Percentiles rank a stretch among this genome's conserved stretches.
Conservation (phyloP, 495 filamentous ascomycete genomes). For the Neurospora sp. region DNA sequence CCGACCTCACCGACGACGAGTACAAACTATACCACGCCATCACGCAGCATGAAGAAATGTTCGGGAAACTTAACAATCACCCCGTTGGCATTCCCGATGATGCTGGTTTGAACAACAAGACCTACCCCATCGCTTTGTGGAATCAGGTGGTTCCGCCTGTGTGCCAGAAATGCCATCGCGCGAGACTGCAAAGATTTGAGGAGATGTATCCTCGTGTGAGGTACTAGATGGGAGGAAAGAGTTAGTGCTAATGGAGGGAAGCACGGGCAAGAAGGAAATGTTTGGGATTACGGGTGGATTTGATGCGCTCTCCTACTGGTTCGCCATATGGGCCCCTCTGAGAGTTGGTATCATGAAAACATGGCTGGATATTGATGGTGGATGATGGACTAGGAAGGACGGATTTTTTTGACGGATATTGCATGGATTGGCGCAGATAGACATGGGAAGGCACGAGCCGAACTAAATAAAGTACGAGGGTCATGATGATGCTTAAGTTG, state of each 20-base stretch:
- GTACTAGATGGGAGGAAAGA: background rate
- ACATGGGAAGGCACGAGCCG: background rate
- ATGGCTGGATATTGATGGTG: background rate
- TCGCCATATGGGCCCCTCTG: background rate
- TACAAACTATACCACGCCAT: background rate
- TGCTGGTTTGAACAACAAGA: background rate
- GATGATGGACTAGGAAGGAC: background rate
- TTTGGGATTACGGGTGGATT: background rate
- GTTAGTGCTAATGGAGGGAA: background rate
- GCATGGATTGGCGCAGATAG: background rate
- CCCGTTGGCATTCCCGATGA: background rate
- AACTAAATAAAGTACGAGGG: background rate
- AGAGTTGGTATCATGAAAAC: background rate
- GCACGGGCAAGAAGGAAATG: background rate
- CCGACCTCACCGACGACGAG: background rate
- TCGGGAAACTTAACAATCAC: background rate
- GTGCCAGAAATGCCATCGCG: background rate
- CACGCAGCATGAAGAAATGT: background rate
- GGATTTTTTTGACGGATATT: background rate
- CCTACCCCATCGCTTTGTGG: background rate
- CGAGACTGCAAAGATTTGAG: background rate
- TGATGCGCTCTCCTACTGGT: background rate
- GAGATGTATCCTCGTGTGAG: background rate
- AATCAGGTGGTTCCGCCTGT: background rate
- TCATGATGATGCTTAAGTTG: background rate